Conservation (phyloP, 2,329 filamentous ascomycete species). For the Malbranchea cinnamomea region DNA sequence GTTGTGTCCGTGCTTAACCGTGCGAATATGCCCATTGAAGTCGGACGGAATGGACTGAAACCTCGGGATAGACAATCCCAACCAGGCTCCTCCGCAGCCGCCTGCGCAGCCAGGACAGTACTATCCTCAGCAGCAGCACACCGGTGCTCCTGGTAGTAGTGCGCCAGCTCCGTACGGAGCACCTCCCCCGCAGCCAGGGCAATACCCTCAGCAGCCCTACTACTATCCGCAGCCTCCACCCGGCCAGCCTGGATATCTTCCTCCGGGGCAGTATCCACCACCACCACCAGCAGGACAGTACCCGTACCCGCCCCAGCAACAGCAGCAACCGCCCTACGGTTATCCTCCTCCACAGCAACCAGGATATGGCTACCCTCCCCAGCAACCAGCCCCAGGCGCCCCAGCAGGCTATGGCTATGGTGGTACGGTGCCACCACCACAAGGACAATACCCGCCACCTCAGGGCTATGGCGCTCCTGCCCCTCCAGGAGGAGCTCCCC, state of each 20-base stretch:
- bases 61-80: no score
- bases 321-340: conserved; percentile 7
- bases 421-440: no score
- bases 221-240: conserved; percentile 5
- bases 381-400: conserved; percentile 4
- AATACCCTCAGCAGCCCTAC: conserved; percentile 3
- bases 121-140: no score
- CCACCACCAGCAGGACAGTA: conserved; percentile 7
- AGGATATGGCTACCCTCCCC: conserved; percentile 6
- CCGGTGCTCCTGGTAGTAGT: no score
- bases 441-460: conserved; percentile 4
- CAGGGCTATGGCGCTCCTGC: conserved; percentile 6
- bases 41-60: no score
- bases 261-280: conserved; percentile 8
- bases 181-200: conserved; percentile 5
- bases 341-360: conserved; percentile 4
- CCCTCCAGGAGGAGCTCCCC: background rate
- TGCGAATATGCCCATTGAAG: no score
- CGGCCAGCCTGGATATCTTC: conserved; percentile 6
- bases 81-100: no score
- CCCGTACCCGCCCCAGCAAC: conserved; percentile 6
- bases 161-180: no score
- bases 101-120: no score
- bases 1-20: no score
- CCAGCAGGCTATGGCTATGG: conserved; percentile 2